Evolutionary conservation across 768 basidiomycete genomes (phyloP).

Genomic region (Tephrocybe sp.): DNA sequence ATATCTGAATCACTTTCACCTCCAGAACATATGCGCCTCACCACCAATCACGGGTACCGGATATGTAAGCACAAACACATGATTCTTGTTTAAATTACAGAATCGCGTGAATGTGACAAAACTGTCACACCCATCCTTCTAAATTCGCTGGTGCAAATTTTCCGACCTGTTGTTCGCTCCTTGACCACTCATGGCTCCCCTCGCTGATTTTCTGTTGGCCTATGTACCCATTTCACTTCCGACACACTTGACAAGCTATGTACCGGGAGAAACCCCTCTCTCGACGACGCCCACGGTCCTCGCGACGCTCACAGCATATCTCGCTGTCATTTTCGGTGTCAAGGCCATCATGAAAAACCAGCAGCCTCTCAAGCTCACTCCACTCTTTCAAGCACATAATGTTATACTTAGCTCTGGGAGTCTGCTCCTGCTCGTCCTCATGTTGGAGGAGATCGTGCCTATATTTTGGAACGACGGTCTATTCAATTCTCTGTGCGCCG

Average conservation of each 20-base stretch:
- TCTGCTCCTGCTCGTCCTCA: conserved; percentile 79
- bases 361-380: conserved; percentile 72
- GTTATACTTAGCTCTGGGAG: conserved; percentile 84
- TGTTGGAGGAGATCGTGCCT: conserved; percentile 90
- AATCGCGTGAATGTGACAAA: conserved; percentile 15
- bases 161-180: conserved; percentile 16
- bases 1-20: too few relatives aligned
- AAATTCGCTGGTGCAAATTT: conserved; percentile 17
- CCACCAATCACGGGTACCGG: too few relatives aligned
- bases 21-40: too few relatives aligned
- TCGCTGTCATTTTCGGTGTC: conserved; percentile 85
- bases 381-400: conserved; percentile 90
- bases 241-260: conserved; percentile 58
- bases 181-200: conserved; percentile 55
- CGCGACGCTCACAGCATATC: conserved; percentile 73
- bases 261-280: conserved; percentile 75
- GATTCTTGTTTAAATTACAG: neutral
- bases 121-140: conserved; percentile 14
- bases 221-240: conserved; percentile 61
- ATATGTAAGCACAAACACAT: conserved; percentile 10
- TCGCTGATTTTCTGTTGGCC: conserved; percentile 72
- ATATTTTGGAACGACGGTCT: conserved; percentile 70
- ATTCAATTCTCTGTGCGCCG: conserved; percentile 77
- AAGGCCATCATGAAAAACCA: conserved; percentile 82
- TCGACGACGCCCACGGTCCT: conserved; percentile 79